Base-by-base conservation (phyloP, 768 basidiomycete species). In the Gloeostereum incarnatum region DNA sequence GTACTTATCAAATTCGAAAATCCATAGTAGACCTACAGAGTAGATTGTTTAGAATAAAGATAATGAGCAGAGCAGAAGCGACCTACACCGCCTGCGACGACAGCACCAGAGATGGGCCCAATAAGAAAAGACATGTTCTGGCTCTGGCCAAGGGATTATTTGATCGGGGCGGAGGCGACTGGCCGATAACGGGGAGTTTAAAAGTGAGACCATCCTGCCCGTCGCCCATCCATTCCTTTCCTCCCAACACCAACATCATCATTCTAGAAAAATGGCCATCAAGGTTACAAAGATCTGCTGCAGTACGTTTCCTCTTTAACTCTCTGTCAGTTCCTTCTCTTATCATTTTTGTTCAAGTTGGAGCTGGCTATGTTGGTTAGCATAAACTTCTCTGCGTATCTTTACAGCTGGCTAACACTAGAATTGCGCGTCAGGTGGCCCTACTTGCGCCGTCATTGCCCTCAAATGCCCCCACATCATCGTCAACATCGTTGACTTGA, bases 401-500 rank as follows among this genome's bases (percentile, higher is more conserved):
- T 17, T 22, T 35, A 35, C 13, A 25, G 14, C 29, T 29, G 24
- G 23, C 33, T 9, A 19, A 11, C 16, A 17, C 37, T 39, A 47
- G 51, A 25, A 47, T 31, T 6, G 26, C 43, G 40, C 43, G 40
- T 52, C 48, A 92, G 90, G 91, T 55, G 92, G 92, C 23, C 92
- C 92, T 18, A 97, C 92, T 31, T 94, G 91, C 56, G 86, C 92
- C 33, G 91, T 96, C 54, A 89, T 96, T 50, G 91, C 91, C 14
- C 69, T 87, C 49, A 92, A 89, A 60, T 94, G 91, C 58, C 89
- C 92, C 35, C 74, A 93, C 55, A 88, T 97, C 63, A 66, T 66
- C 31, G 94, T 99, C 55, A 99, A 92, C 52, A 99, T 99, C 52
- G 96, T 98, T 53, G 96, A 99, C 63, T 73, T 99, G 50, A 98